phyloP scores from a whole-genome alignment of 2,329 filamentous ascomycete species.

The Rutstroemia sp. region DNA sequence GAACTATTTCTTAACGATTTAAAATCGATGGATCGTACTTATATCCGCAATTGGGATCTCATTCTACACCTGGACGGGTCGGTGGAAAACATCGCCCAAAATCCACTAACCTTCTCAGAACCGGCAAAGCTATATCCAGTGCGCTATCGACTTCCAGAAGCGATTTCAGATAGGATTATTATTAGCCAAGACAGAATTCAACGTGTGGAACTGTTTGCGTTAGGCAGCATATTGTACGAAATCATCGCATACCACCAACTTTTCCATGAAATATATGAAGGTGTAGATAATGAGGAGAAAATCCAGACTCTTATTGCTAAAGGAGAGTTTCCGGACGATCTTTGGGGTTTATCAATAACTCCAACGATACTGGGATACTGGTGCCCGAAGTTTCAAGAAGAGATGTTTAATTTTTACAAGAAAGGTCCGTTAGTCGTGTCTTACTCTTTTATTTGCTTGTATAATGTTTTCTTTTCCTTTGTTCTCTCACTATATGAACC shows the following conservation, averaged over 20 bases:
- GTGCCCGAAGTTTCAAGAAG: neutral
- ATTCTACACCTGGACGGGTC: neutral
- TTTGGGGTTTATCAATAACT: neutral
- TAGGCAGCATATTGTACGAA: conserved; percentile 3
- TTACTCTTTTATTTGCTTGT: neutral
- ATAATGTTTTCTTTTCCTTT: neutral
- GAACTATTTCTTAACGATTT: neutral
- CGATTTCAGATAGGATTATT: neutral
- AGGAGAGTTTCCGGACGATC: neutral
- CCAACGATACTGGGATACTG: neutral
- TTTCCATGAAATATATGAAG: neutral
- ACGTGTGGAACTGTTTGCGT: neutral
- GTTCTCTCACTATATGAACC: neutral
- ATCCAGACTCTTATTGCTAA: neutral
- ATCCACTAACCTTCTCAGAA: neutral
- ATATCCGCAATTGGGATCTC: neutral
- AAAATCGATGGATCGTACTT: neutral
- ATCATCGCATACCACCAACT: neutral
- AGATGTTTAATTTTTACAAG: neutral
- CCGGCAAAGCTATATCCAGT: neutral
- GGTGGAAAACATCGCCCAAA: neutral
- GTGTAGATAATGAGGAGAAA: neutral
- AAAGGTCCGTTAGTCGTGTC: neutral
- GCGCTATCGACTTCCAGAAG: neutral
- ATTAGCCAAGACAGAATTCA: neutral